Percentiles rank a stretch among this genome's conserved stretches.
Conservation (phyloP, 495 filamentous ascomycete species). For the Tuber brumale region DNA sequence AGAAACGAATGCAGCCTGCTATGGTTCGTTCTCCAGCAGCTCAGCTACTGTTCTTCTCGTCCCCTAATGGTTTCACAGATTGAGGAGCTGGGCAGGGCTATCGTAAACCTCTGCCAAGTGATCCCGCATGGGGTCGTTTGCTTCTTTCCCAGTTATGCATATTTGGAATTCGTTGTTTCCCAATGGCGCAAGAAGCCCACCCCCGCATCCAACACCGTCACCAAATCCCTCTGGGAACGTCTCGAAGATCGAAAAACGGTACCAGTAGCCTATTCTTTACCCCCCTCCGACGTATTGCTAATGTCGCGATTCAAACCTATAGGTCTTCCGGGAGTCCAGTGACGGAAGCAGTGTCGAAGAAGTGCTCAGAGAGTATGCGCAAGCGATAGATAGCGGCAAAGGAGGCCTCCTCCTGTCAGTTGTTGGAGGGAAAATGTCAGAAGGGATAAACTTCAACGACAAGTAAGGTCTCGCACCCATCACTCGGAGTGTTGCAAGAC, state of each 20-base stretch:
- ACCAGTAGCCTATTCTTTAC: constrained; percentile 7
- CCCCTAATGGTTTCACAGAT: constrained; percentile 50
- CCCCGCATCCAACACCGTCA: constrained; percentile 11
- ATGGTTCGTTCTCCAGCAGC: constrained; percentile 45
- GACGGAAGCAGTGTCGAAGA: constrained; percentile 54
- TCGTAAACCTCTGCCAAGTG: constrained; percentile 61
- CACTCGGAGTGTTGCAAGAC: neutral
- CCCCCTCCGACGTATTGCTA: neutral
- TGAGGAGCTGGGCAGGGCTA: constrained; percentile 62
- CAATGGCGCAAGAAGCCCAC: constrained; percentile 55
- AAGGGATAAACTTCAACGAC: constrained; percentile 98
- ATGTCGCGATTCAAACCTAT: neutral
- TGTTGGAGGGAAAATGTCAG: constrained; percentile 89
- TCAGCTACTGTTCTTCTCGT: neutral
- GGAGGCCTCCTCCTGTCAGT: constrained; percentile 86
- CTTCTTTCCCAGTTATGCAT: constrained; percentile 93
- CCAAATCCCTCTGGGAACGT: constrained; percentile 49
- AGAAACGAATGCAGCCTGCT: constrained; percentile 56
- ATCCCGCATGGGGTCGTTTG: constrained; percentile 91
- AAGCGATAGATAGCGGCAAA: constrained; percentile 57
- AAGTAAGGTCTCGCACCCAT: constrained; percentile 30
- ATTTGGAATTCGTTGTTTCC: constrained; percentile 64
- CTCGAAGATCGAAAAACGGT: constrained; percentile 55
- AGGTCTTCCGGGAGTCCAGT: constrained; percentile 60
- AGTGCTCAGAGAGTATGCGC: constrained; percentile 62